Evolutionary conservation across 768 basidiomycete species (phyloP).

Genomic region (Boletus coccyginus): DNA sequence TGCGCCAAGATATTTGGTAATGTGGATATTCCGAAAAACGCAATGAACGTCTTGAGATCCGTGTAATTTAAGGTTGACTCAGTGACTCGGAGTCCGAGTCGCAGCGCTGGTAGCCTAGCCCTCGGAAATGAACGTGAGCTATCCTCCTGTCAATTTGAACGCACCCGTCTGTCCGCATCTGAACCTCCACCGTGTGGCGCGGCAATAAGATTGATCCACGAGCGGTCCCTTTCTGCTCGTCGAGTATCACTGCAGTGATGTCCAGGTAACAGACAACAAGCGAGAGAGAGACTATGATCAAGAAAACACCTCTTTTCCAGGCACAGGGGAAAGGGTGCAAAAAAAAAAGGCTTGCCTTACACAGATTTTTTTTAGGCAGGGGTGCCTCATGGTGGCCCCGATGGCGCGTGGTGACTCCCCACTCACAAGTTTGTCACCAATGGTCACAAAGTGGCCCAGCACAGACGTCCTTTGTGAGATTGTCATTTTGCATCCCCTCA

Average conservation of each 20-base stretch:
- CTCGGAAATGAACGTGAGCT: constrained; percentile 16
- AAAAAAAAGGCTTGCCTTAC: no score
- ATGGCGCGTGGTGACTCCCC: no score
- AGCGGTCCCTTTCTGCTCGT: not conserved
- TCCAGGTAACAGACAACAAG: no score
- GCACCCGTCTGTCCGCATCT: not conserved
- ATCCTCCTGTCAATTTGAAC: not conserved
- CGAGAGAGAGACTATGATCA: not conserved
- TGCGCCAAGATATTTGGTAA: no score
- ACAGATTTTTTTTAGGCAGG: no score
- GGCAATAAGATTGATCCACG: not conserved
- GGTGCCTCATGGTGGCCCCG: no score
- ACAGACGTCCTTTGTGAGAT: no score
- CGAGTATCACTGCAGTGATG: not conserved
- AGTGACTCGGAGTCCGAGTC: not conserved
- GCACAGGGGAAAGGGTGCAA: no score
- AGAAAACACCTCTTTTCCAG: no score
- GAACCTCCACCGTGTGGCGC: not conserved
- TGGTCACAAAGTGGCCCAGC: no score
- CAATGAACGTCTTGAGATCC: not conserved
- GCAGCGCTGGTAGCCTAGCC: not conserved
- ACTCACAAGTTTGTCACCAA: no score
- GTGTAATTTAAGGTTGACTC: not conserved
- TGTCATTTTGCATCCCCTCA: no score
- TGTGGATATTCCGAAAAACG: not conserved